A percentile compares a stretch with the other conserved stretches of the same genome.
Evolutionary conservation across 1,139 yeast genomes (phyloP).

Genomic region (Suhomyces panamericanus): DNA sequence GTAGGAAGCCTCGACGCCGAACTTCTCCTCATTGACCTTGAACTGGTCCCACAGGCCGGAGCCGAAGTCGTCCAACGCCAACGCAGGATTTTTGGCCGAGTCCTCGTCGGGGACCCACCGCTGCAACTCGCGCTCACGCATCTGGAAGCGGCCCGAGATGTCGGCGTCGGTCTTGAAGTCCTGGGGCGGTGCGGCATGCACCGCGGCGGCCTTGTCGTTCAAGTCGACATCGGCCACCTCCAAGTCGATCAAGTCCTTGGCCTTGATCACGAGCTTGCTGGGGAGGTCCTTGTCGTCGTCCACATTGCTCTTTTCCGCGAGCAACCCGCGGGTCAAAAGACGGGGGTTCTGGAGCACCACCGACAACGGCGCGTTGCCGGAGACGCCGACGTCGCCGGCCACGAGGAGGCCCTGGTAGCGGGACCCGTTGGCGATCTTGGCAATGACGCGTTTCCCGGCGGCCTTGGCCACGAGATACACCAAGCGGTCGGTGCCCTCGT

Average conservation of each 20-base stretch:
- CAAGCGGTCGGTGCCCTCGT: slow-evolving; percentile 29
- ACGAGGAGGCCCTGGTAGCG: slow-evolving; percentile 59
- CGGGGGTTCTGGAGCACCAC: slow-evolving; percentile 54
- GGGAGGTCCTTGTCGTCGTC: slow-evolving; percentile 35
- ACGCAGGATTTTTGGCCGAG: slow-evolving; percentile 22
- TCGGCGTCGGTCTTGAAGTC: slow-evolving; percentile 81
- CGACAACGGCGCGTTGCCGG: slow-evolving; percentile 39
- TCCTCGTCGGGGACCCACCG: slow-evolving; percentile 80
- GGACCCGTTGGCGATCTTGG: slow-evolving; percentile 64
- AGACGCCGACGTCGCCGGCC: slow-evolving; percentile 27
- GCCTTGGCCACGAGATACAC: slow-evolving; percentile 52
- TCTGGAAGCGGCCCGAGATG: slow-evolving; percentile 53
- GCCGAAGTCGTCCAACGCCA: slow-evolving; percentile 40
- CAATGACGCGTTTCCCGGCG: slow-evolving; percentile 55
- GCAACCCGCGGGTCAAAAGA: slow-evolving; percentile 30
- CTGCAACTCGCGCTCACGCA: slow-evolving; percentile 71
- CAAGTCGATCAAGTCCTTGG: slow-evolving; percentile 65
- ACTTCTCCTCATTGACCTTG: slow-evolving; percentile 81
- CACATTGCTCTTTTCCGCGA: slow-evolving; percentile 30
- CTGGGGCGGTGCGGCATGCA: slow-evolving; percentile 3
- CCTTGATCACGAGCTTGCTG: slow-evolving; percentile 51
- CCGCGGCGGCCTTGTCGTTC: slow-evolving; percentile 2
- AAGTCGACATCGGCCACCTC: slow-evolving; percentile 47
- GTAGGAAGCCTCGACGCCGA: slow-evolving; percentile 83
- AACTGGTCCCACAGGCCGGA: slow-evolving; percentile 81